Conservation (phyloP, 2,329 filamentous ascomycete genomes). For the Xylaria sp. region DNA sequence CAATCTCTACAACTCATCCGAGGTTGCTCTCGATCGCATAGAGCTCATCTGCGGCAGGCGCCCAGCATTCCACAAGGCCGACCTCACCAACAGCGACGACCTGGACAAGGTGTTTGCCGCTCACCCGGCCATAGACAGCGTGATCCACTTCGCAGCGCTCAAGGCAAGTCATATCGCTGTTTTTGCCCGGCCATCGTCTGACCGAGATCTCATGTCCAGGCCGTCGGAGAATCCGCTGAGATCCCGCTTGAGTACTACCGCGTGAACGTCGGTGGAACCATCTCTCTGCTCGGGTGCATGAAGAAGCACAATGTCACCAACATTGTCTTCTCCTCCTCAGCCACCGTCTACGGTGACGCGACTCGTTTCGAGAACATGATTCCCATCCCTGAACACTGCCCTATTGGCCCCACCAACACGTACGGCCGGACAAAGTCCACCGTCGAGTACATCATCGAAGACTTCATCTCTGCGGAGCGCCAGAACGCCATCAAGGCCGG, state of each 20-base stretch:
- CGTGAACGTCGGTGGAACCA: conserved; percentile 90
- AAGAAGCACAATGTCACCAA: conserved; percentile 84
- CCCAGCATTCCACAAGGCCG: conserved; percentile 76
- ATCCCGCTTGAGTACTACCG: conserved; percentile 97
- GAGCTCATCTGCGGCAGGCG: conserved; percentile 88
- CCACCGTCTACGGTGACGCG: conserved; percentile 96
- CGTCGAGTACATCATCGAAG: conserved; percentile 87
- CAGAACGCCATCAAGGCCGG: conserved; percentile 75
- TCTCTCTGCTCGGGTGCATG: conserved; percentile 83
- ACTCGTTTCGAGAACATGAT: conserved; percentile 98
- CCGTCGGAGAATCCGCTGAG: conserved; percentile 90
- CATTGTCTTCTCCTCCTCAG: conserved; percentile 97
- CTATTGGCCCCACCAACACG: conserved; percentile 92
- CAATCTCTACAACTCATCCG: conserved; percentile 94
- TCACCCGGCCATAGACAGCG: conserved; percentile 91
- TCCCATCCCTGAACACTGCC: conserved; percentile 94
- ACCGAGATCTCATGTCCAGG: conserved; percentile 46
- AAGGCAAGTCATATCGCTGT: conserved; percentile 56
- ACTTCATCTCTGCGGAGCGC: conserved; percentile 82
- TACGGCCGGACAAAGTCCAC: conserved; percentile 96
- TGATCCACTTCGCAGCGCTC: conserved; percentile 96
- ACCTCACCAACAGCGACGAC: conserved; percentile 78
- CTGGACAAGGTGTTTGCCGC: conserved; percentile 83
- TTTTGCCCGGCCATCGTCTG: conserved; percentile 4
- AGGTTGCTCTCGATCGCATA: conserved; percentile 88